These are phyloP conservation scores for Fennellomyces sp. DNA, from an alignment of 371 early-diverging fungal genomes.

Conservation along the genomic window DNA sequence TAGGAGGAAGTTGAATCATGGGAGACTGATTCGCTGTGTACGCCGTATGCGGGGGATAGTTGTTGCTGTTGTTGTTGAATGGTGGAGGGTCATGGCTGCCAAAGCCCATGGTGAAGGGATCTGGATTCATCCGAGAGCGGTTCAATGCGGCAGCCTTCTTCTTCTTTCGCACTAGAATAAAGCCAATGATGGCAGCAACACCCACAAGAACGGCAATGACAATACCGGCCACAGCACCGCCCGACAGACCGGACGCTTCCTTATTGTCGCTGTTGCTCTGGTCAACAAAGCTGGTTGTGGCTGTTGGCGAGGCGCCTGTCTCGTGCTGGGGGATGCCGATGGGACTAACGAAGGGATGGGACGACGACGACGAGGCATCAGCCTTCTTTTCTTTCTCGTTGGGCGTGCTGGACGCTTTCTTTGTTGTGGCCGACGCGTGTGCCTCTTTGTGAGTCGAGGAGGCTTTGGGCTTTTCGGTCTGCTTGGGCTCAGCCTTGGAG, in stretches of 20 bases:
- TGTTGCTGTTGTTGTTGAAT: slow-evolving; percentile 10
- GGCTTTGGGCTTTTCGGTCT: not conserved
- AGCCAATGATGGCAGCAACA: slow-evolving; percentile 9
- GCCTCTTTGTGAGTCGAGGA: not conserved
- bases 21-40: slow-evolving; percentile 8
- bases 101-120: slow-evolving; percentile 56
- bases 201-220: slow-evolving; percentile 11
- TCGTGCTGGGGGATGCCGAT: not conserved
- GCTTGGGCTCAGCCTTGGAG: not conserved
- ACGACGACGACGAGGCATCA: not conserved
- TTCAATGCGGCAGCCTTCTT: not conserved
- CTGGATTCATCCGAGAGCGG: slow-evolving; percentile 22
- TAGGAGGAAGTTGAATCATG: slow-evolving; percentile 19
- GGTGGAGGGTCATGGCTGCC: slow-evolving; percentile 39
- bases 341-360: not conserved
- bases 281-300: not conserved
- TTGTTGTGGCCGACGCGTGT: not conserved
- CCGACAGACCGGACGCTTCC: slow-evolving; percentile 12
- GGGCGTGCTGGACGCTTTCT: not conserved
- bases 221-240: slow-evolving; percentile 17
- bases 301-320: not conserved
- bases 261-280: not conserved
- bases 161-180: slow-evolving; percentile 9
- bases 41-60: slow-evolving; percentile 16
- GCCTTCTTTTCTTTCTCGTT: not conserved